Evolutionary conservation across 176 grass and related monocot genomes (phyloP), one percentile per base, ranked within the genome.

Genomic region (Oryza coarctata): DNA sequence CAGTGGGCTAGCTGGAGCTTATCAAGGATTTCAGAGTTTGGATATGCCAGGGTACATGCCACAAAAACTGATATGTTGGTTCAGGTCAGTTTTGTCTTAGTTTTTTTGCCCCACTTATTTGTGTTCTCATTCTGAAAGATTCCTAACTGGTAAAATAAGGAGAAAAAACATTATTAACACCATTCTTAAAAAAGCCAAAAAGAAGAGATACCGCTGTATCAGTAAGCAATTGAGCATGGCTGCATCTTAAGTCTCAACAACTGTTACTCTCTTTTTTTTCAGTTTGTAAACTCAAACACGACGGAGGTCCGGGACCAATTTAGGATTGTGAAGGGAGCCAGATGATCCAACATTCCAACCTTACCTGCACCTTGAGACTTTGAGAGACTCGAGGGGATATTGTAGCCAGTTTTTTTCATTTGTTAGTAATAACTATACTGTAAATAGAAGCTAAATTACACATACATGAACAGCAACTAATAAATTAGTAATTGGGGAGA

Each of bases 251-350:
- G 27, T 44, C 28, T 81, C 14, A 73, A 66, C 72, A 62, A 25
- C 45, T 83, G 74, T 65, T 40, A 39, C 7, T 73, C 30, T 84
- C 25, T 41, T 57, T 69, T 63, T 69, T 58, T 89, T 69, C 81
- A 97, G 94, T 93, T 93, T 78, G 88, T 97, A 64, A 97, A 79
- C 84, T 83, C 94, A 27, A 65, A 43, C 32, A 93, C 88, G 23
- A 86, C 45, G 80, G 77, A 87, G 44, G 79, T 91, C 34, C 86
- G 63, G 25, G 91, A 97, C 77, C 86, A 85, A 40, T 97, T 97
- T 74, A 90, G 58, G 40, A 87, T 97, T 81, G 65, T 87, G 36
- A 97, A 93, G 61, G 8, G 50, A 74, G 18, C 12, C 0, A 74
- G 71, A 73, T 70, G 63, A 85, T 61, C 47, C 71, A 77, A 63